Evolutionary conservation across 139 green algal genomes (phyloP).

Genomic region (Chlorella vulgaris): DNA sequence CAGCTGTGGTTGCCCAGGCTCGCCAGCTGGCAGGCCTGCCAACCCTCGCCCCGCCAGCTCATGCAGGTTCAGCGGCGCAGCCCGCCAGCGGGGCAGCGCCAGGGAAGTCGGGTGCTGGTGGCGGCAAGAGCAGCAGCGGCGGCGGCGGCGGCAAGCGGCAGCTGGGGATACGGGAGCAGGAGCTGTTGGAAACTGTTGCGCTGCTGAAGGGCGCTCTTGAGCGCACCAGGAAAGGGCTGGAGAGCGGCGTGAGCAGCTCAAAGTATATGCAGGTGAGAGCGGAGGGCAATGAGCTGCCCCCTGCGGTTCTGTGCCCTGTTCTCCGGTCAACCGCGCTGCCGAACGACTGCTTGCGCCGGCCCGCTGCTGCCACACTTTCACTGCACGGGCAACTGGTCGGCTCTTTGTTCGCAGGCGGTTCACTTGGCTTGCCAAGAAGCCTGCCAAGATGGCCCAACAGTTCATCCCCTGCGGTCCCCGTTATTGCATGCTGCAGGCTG

Average conservation of each 20-base stretch:
- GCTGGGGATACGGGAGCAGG: constrained; percentile 50
- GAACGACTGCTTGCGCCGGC: background rate
- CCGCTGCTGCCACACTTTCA: too few relatives aligned
- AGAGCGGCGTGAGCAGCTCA: constrained; percentile 62
- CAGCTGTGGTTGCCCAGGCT: background rate
- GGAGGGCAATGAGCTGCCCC: too few relatives aligned
- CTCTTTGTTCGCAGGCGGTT: too few relatives aligned
- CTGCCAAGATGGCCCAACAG: too few relatives aligned
- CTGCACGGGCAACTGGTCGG: too few relatives aligned
- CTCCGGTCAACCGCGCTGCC: too few relatives aligned
- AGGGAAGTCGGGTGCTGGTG: background rate
- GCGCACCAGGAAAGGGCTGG: constrained; percentile 52
- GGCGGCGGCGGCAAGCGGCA: background rate
- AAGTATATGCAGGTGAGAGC: constrained; percentile 81
- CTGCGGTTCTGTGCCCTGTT: too few relatives aligned
- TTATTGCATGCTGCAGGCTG: constrained; percentile 25
- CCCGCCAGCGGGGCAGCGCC: background rate
- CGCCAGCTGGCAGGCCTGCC: constrained; percentile 26
- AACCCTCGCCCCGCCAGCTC: background rate
- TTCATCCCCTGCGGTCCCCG: too few relatives aligned
- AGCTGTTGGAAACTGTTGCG: constrained; percentile 69
- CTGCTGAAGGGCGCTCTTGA: constrained; percentile 77
- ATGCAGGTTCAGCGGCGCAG: background rate
- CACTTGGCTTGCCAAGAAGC: too few relatives aligned
- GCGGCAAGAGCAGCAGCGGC: background rate